Percentiles rank a stretch among this genome's conserved stretches.
Evolutionary conservation across 2,329 filamentous ascomycete genomes (phyloP).

Genomic region (Cordyceps militaris): DNA sequence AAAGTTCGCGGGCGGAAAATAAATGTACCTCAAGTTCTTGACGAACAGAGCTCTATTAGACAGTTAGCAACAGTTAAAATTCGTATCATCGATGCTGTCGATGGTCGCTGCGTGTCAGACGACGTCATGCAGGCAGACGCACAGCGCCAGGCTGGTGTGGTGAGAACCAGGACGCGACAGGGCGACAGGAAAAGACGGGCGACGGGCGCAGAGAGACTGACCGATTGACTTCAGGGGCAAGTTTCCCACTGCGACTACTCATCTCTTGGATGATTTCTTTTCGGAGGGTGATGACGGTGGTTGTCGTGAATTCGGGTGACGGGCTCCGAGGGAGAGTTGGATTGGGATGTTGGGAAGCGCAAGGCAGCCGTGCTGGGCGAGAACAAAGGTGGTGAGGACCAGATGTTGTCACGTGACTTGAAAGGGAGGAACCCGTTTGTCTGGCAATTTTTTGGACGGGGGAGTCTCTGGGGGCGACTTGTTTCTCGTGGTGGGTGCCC

Average conservation of each 20-base stretch:
- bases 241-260: constrained; percentile 94
- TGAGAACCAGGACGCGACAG: background rate
- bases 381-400: background rate
- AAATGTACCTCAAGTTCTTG: constrained; percentile 86
- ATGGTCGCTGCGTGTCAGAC: background rate
- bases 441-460: background rate
- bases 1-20: constrained; percentile 11
- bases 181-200: background rate
- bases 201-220: constrained; percentile 31
- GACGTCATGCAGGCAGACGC: background rate
- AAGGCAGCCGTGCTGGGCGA: background rate
- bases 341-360: constrained; percentile 14
- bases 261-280: constrained; percentile 60
- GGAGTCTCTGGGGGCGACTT: constrained; percentile 8
- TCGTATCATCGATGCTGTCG: background rate
- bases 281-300: constrained; percentile 13
- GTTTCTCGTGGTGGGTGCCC: background rate
- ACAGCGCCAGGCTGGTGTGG: background rate
- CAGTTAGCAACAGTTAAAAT: constrained; percentile 24
- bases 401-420: constrained; percentile 2
- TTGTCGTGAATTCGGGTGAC: constrained; percentile 5
- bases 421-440: background rate
- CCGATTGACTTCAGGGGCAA: constrained; percentile 99
- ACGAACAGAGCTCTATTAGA: constrained; percentile 89
- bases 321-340: constrained; percentile 11